Evolutionary conservation across 306 rosid species (phyloP).

Genomic region (Carpinus fangiana): DNA sequence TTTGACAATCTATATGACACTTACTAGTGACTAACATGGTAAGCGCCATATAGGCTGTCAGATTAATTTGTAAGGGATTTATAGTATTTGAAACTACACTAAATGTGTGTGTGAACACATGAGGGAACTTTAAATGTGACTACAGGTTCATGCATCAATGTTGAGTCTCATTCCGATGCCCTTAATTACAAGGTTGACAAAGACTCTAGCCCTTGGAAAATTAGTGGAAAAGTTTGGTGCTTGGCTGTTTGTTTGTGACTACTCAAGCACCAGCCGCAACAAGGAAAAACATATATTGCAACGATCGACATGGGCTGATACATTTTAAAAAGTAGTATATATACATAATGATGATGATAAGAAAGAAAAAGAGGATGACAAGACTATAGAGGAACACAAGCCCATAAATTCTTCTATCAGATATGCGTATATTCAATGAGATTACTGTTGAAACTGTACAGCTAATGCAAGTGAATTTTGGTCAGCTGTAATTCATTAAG

Average conservation of each 20-base stretch:
- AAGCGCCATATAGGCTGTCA: too few relatives aligned
- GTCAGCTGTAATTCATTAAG: background rate
- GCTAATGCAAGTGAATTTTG: background rate
- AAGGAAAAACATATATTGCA: background rate
- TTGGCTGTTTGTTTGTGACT: background rate
- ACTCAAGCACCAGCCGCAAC: background rate
- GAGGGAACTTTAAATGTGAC: background rate
- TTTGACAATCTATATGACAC: too few relatives aligned
- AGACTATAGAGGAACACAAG: background rate
- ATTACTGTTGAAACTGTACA: background rate
- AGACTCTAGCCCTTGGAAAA: background rate
- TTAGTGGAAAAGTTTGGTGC: background rate
- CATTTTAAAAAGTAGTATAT: too few relatives aligned
- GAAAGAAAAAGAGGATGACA: background rate
- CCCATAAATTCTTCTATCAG: background rate
- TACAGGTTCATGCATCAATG: conserved; percentile 1
- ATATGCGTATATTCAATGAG: too few relatives aligned
- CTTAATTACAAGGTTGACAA: background rate
- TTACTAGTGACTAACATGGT: too few relatives aligned
- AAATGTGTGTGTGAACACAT: background rate
- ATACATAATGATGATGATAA: background rate
- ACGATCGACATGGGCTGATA: too few relatives aligned
- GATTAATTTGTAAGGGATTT: too few relatives aligned
- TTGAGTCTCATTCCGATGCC: background rate
- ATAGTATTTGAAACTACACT: too few relatives aligned